Evolutionary conservation across 768 basidiomycete species (phyloP), one percentile per base, ranked within the genome.

Genomic region (Clitopilus passeckerianus): DNA sequence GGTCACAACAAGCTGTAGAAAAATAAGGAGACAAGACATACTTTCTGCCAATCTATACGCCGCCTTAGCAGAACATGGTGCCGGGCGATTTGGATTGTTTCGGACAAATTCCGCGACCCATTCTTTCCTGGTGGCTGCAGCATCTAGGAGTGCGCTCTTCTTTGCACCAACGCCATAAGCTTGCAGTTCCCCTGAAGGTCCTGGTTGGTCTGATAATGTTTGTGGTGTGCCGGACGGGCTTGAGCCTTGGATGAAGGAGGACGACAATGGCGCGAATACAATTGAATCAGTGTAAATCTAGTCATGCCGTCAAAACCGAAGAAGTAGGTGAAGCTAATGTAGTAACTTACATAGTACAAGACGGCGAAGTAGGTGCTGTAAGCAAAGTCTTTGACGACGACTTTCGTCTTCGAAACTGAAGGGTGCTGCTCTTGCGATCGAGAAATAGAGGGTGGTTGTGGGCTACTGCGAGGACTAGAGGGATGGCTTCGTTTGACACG

Each of bases 281-380:
- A 95, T 89, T 24, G 80, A 81, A 65, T 93, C 91, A 15, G 93
- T 95, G 69, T 95, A 95, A 23, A 95, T 75, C 92, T 55, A 3
- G 46, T 64, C 59, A 33, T 5, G n/a, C 24, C 43, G 14, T 57
- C 37, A 59, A 57, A 14, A 57, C 34, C 4, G 2, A n/a, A 9
- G 1, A 22, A n/a, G 6, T 37, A 18, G n/a, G 18, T 18, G 14
- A 18, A 9, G 55, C n/a, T n/a, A 12, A 20, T 14, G 20, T 34
- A 18, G 44, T 52, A 9, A 70, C 82, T 72, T 65, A 91, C 91
- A 71, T 92, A 95, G 73, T 92, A 93, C 12, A 95, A 74, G 24
- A 80, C 71, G 6, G 78, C 76, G 57, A 69, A 71, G 54, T 80
- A 81, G 0, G 80, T 77, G 5, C 72, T 69, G 59, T 79, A 80